These are phyloP conservation scores for Hymenoscyphus scutula DNA, from an alignment of 2,329 filamentous ascomycete species.

Conservation along the genomic window DNA sequence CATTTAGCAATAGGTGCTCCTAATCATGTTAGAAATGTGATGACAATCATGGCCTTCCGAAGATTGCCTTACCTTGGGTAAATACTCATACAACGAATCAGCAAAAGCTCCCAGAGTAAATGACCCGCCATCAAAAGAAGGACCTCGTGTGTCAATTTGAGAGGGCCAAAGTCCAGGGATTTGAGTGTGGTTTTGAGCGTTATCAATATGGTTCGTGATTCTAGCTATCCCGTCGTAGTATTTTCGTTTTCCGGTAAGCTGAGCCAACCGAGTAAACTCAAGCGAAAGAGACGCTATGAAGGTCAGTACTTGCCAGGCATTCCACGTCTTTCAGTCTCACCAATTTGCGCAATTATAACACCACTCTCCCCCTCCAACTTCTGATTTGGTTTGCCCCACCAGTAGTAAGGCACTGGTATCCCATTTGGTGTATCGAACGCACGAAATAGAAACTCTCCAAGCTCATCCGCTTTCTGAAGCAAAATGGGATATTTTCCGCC, in stretches of 20 bases:
- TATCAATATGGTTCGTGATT: no score
- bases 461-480: conserved; percentile 1
- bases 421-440: conserved; percentile 1
- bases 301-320: neutral
- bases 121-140: conserved; percentile 54
- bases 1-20: no score
- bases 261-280: conserved; percentile 43
- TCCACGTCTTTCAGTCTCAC: neutral
- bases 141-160: conserved; percentile 48
- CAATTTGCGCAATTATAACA: conserved; percentile 2
- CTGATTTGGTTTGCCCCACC: neutral
- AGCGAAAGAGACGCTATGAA: conserved; percentile 50
- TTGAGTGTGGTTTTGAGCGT: conserved; percentile 44
- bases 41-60: no score
- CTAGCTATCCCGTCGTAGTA: no score
- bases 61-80: no score
- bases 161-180: conserved; percentile 62
- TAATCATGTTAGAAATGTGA: no score
- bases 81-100: no score
- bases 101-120: conserved; percentile 34
- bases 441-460: neutral
- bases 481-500: neutral
- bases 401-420: conserved; percentile 1
- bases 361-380: neutral
- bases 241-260: no score